Conservation (phyloP, 768 basidiomycete species). For the Cystofilobasidium bisporidii region DNA sequence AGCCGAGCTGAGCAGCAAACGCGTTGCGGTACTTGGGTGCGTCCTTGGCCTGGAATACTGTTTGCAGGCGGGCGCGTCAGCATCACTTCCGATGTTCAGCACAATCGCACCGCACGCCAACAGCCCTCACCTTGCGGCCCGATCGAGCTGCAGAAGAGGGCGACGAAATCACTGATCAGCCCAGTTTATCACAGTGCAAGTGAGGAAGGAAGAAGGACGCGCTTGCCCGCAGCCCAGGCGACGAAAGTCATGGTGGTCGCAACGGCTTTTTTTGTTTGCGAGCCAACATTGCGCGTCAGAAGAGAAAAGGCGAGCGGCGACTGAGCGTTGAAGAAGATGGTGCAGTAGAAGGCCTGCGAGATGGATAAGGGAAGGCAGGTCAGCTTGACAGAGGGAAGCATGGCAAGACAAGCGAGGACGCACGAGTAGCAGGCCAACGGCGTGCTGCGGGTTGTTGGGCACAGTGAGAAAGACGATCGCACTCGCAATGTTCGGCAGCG, state of each 20-base stretch:
- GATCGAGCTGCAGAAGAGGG: neutral
- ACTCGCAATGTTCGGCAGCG: conserved; percentile 46
- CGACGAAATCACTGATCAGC: neutral
- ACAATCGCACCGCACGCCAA: no score
- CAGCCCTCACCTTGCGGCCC: conserved; percentile 18
- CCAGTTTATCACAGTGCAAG: no score
- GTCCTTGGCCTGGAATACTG: conserved; percentile 47
- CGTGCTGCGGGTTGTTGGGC: conserved; percentile 42
- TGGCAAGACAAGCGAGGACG: no score
- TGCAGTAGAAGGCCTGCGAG: conserved; percentile 39
- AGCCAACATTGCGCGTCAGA: conserved; percentile 31
- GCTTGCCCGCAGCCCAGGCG: conserved; percentile 49
- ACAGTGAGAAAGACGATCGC: conserved; percentile 48
- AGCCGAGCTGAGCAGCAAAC: conserved; percentile 4
- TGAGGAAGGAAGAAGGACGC: neutral
- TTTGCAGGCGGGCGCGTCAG: neutral
- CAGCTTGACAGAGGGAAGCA: no score
- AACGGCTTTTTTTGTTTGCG: conserved; percentile 44
- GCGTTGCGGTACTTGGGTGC: conserved; percentile 43
- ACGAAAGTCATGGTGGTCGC: conserved; percentile 48
- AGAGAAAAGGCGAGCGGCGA: conserved; percentile 28
- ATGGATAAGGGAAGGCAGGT: neutral
- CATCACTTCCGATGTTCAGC: neutral
- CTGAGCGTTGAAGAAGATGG: conserved; percentile 29
- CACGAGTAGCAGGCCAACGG: conserved; percentile 36